These are phyloP conservation scores for Noccaea bulbosa DNA, from an alignment of 345 rosid species.

Conservation along the genomic window DNA sequence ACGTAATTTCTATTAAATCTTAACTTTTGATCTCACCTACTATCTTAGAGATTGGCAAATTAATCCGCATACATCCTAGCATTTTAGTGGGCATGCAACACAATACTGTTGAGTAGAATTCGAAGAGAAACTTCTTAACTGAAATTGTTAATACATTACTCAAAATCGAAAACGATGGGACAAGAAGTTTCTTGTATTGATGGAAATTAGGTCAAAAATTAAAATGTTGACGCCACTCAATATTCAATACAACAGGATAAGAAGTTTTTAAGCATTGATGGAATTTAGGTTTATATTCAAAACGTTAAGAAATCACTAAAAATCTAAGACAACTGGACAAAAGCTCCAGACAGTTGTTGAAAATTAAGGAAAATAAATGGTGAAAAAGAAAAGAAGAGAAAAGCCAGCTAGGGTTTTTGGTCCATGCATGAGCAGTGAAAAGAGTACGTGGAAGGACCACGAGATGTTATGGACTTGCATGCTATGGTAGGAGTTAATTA, in stretches of 20 bases:
- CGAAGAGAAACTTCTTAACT: not conserved
- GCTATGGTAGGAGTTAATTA: constrained; percentile 30
- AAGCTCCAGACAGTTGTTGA: constrained; percentile 30
- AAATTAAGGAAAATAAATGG: constrained; percentile 28
- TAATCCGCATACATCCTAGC: not conserved
- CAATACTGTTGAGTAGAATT: not conserved
- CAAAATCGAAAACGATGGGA: not conserved
- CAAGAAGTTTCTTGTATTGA: not conserved
- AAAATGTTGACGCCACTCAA: not conserved
- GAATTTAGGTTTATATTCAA: constrained; percentile 23
- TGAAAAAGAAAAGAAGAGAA: constrained; percentile 20
- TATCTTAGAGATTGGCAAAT: not conserved
- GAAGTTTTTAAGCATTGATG: not conserved
- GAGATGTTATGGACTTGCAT: constrained; percentile 7
- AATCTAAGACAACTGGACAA: constrained; percentile 32
- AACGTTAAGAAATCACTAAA: constrained; percentile 24
- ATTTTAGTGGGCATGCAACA: constrained; percentile 7
- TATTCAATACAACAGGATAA: not conserved
- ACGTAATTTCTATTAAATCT: not conserved
- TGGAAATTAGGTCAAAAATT: constrained; percentile 5
- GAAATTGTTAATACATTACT: not conserved
- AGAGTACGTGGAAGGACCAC: constrained; percentile 40
- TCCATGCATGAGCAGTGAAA: constrained; percentile 36
- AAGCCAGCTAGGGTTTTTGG: constrained; percentile 37
- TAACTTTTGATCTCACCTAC: constrained; percentile 5